Percentiles rank a stretch among this genome's conserved stretches.
phyloP scores from a whole-genome alignment of 345 rosid species.

The Syzygium jambos region DNA sequence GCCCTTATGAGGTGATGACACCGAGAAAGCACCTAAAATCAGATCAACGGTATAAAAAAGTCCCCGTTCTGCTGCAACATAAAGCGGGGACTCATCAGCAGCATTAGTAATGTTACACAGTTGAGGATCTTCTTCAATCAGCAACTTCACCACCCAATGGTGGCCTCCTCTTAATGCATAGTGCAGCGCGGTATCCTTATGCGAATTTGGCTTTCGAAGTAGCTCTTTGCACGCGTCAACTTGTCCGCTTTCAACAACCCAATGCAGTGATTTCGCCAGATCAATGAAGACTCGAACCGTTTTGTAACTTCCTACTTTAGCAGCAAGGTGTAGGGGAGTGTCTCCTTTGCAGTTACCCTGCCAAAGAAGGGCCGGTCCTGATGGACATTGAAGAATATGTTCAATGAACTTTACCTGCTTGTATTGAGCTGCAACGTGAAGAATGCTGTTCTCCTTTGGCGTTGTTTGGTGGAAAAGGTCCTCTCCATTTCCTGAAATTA shows the following conservation, averaged over 20 bases:
- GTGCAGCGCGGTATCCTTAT: background rate
- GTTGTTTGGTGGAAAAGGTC: background rate
- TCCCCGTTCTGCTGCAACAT: background rate
- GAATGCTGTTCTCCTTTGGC: background rate
- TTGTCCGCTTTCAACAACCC: background rate
- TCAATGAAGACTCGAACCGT: background rate
- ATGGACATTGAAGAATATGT: background rate
- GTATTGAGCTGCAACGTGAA: background rate
- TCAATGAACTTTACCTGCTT: background rate
- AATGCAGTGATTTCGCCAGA: background rate
- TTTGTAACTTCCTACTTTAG: background rate
- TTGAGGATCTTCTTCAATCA: background rate
- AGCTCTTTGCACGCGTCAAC: background rate
- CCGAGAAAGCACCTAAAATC: background rate
- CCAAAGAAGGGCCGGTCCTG: background rate
- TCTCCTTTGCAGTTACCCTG: background rate
- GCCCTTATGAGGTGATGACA: background rate
- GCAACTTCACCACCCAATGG: background rate
- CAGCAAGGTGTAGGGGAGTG: background rate
- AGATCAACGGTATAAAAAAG: accelerated
- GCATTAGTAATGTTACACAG: background rate
- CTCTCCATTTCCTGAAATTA: background rate
- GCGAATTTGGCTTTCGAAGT: background rate
- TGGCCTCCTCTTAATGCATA: background rate
- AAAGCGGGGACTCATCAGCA: background rate